These are phyloP conservation scores for Miscanthus lutarioriparius DNA, from an alignment of 176 grass and related monocot species.

Conservation along the genomic window DNA sequence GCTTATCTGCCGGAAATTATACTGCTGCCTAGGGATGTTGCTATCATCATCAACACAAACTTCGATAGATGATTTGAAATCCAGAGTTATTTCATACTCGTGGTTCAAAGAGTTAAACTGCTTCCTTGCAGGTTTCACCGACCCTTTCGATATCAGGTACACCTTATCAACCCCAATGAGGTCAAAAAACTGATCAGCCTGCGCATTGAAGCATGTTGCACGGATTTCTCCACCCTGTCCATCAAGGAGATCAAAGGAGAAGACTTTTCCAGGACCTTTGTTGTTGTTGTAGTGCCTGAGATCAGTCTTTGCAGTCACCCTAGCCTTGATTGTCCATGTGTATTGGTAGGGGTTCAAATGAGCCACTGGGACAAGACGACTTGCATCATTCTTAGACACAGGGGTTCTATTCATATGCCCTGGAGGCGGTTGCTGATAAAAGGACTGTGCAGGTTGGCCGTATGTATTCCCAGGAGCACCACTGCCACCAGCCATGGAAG, in stretches of 20 bases:
- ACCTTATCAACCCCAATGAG: constrained; percentile 81
- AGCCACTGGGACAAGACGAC: too few species aligned
- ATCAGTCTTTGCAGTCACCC: constrained; percentile 75
- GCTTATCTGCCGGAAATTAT: constrained; percentile 64
- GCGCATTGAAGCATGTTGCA: constrained; percentile 57
- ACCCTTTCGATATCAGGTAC: constrained; percentile 64
- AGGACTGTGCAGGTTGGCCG: too few species aligned
- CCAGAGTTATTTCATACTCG: constrained; percentile 65
- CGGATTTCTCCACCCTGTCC: constrained; percentile 75
- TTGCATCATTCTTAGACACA: too few species aligned
- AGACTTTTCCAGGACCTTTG: constrained; percentile 69
- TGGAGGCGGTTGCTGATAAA: too few species aligned
- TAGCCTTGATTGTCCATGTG: constrained; percentile 85
- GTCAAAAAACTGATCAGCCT: constrained; percentile 57
- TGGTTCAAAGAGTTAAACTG: constrained; percentile 53
- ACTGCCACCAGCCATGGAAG: too few species aligned
- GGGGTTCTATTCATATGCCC: too few species aligned
- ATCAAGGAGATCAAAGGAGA: constrained; percentile 85
- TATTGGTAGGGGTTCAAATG: too few species aligned
- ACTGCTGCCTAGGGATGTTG: constrained; percentile 60
- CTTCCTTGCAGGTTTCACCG: too few species aligned
- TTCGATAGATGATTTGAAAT: constrained; percentile 50
- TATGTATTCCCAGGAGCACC: too few species aligned
- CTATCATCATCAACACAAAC: constrained; percentile 62
- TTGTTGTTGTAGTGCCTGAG: constrained; percentile 42